A percentile compares a stretch with the other conserved stretches of the same genome.
Conservation (phyloP, 2,329 filamentous ascomycete genomes). For the Talaromyces pinophilus region DNA sequence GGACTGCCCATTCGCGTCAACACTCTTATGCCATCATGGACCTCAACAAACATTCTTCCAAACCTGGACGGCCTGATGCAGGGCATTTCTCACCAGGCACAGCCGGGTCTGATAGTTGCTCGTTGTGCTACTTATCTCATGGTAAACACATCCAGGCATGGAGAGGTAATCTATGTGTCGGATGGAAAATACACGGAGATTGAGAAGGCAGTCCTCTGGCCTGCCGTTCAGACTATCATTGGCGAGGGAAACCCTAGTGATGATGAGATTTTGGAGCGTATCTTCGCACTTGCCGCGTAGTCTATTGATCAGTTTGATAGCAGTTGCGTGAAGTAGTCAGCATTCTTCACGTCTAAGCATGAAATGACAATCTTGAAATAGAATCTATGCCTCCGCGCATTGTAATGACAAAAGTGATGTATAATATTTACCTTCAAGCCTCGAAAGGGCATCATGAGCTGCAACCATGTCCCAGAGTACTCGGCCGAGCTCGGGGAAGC, state of each 20-base stretch:
- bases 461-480: background rate
- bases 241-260: constrained; percentile 10
- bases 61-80: constrained; percentile 9
- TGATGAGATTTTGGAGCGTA: constrained; percentile 13
- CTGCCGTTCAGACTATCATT: constrained; percentile 2
- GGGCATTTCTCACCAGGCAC: constrained; percentile 36
- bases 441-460: background rate
- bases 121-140: constrained; percentile 53
- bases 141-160: constrained; percentile 51
- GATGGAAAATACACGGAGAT: constrained; percentile 56
- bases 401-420: background rate
- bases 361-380: background rate
- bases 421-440: background rate
- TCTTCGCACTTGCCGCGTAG: background rate
- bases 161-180: constrained; percentile 56
- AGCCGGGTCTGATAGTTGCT: constrained; percentile 53
- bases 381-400: background rate
- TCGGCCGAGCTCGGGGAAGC: background rate
- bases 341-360: background rate
- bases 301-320: background rate
- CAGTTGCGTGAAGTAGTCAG: background rate
- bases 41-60: constrained; percentile 53
- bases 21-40: constrained; percentile 59
- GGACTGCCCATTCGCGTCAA: constrained; percentile 54
- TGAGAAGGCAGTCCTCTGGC: constrained; percentile 45